Base-by-base conservation (phyloP, 2,329 filamentous ascomycete species). In the Fusarium sp. region DNA sequence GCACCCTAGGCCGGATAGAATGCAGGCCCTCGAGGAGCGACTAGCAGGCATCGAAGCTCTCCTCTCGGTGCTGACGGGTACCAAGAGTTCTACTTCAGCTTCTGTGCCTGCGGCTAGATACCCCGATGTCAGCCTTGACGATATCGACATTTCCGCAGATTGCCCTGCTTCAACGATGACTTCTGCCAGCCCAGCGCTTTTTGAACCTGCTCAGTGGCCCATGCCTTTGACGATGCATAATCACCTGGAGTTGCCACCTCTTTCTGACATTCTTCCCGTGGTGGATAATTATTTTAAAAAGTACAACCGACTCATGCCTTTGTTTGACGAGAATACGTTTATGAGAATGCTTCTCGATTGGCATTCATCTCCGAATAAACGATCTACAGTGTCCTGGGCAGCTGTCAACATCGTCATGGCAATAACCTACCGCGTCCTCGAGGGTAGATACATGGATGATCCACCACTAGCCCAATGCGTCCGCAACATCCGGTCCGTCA, bases 321-420 rank as follows among this genome's bases (percentile, higher is more conserved):
- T 84, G 4, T 84, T 83, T 56, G 72, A 83, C 16, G 80, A 82
- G 45, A 67, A 70, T 4, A 71, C 70, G 1, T 83, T 84, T 29
- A 82, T 82, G 78, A 71, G 75, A 4, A 78, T 82, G 72, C 54
- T 84, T 4, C 76, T 80, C 0, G 78, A 80, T 1, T 83, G 81
- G 69, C 83, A 82, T 45, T 76, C 78, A 1, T 62, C 67, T 2
- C 66, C 74, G 10, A 42, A 64, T 9, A 61, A 64, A 27, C 40
- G 75, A 5, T 71, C 73, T 1, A 75, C 73, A 22, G 73, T 77
- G 0, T 58, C 72, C 1, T 83, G 81, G 78, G 82, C 81, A 1
- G 78, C 80, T 9, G 80, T 84, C 65, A 82, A 83, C 37, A 75
- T 81, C 11, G 81, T 82, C 8, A 62, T 84, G 9, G 81, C 82